Percentiles rank a stretch among this genome's conserved stretches.
Evolutionary conservation across 345 rosid genomes (phyloP).

Genomic region (Populus pruinosa): DNA sequence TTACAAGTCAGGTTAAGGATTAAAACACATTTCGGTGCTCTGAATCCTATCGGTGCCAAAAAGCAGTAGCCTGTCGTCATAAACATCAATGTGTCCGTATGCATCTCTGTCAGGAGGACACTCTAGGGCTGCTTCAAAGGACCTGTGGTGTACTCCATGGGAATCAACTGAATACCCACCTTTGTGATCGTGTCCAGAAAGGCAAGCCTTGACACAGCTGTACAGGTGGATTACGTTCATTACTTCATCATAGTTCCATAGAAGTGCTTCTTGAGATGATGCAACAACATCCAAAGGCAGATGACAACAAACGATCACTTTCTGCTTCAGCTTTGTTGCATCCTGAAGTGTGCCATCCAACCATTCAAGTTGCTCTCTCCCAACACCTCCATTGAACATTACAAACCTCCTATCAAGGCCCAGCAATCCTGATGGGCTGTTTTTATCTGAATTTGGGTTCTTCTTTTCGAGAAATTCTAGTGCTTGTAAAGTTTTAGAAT

Average conservation of each 20-base stretch:
- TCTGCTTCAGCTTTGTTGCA: slow-evolving; percentile 61
- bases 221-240: slow-evolving; percentile 67
- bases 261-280: slow-evolving; percentile 49
- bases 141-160: slow-evolving; percentile 77
- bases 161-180: slow-evolving; percentile 79
- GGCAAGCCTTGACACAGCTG: slow-evolving; percentile 72
- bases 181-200: slow-evolving; percentile 80
- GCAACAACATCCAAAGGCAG: slow-evolving; percentile 71
- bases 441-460: slow-evolving; percentile 77
- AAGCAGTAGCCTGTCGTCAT: slow-evolving; percentile 59
- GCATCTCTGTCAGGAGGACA: slow-evolving; percentile 86
- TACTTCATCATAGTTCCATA: slow-evolving; percentile 86
- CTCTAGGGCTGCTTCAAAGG: slow-evolving; percentile 83
- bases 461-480: slow-evolving; percentile 54
- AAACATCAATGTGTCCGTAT: slow-evolving; percentile 70
- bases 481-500: slow-evolving; percentile 69
- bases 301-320: slow-evolving; percentile 77
- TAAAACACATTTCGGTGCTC: slow-evolving; percentile 43
- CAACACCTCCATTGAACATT: slow-evolving; percentile 89
- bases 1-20: slow-evolving; percentile 11
- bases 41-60: slow-evolving; percentile 57
- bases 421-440: slow-evolving; percentile 69
- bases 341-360: slow-evolving; percentile 59
- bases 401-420: slow-evolving; percentile 77
- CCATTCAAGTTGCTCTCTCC: slow-evolving; percentile 76